Base-by-base conservation (phyloP, 352 stramenopile species). In the Phytopythium oedochilum region DNA sequence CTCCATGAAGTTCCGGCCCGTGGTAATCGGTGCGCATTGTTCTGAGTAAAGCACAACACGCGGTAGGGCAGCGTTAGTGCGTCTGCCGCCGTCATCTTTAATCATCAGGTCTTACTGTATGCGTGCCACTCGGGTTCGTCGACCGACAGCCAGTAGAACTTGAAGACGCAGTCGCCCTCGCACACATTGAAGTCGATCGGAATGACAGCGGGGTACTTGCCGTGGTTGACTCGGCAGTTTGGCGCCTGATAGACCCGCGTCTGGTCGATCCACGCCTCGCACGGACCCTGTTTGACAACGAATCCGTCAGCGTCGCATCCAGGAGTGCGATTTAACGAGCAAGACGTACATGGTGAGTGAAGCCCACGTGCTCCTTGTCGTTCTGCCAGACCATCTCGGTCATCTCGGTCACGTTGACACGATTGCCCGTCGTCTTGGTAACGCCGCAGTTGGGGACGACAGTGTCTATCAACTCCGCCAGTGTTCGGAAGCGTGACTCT, bases 81-180 rank as follows among this genome's bases (percentile, higher is more conserved):
- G 22, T 32, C 42, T 14, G 6, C 12, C 17, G 14, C 35, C n/a
- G n/a, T n/a, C n/a, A n/a, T n/a, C n/a, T n/a, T n/a, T n/a, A n/a
- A n/a, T n/a, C 5, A 42, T 9, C 6, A 22, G 18, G 2, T 47
- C 53, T 28, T 45, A 59, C 53, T 67, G 55, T 73, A 75, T 5
- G 66, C 44, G 34, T 73, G 60, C 67, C 63, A 73, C 15, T 61
- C 38, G 2, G 55, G 47, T 10, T 64, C 47, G 50, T 75, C 63
- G 5, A 73, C 23, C 46, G 68, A 59, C 23, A 73, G 31, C 68
- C 68, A 77, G 68, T 70, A 73, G 60, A 78, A 76, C 25, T 48
- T 66, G 29, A 82, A 58, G 20, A 42, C 36, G 44, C 71, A 78
- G 23, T 61, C 70, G 43, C 60, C 63, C 38, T 54, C 54, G 59